phyloP scores from a whole-genome alignment of 73 alveolate species.

The Blepharisma japonicum region DNA sequence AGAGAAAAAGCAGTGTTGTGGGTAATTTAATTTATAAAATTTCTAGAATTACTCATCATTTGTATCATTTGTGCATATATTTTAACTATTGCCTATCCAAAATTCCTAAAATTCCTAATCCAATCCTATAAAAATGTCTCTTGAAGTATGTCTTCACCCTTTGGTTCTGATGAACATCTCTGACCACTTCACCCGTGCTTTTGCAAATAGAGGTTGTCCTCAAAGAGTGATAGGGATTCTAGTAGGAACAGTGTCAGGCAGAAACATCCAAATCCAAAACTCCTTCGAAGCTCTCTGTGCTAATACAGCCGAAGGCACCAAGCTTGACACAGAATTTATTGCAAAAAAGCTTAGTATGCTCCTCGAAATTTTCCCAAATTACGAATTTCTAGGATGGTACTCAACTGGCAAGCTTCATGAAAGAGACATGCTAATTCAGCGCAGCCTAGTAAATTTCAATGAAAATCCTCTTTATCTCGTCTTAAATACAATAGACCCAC shows the following conservation, averaged over 20 bases:
- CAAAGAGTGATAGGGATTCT: constrained; percentile 53
- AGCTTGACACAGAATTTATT: constrained; percentile 43
- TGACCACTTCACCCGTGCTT: constrained; percentile 59
- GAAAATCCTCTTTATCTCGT: constrained; percentile 52
- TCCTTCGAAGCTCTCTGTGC: constrained; percentile 46
- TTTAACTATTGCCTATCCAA: too few species aligned
- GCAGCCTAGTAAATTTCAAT: constrained; percentile 36
- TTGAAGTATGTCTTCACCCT: constrained; percentile 45
- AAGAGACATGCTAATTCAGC: constrained; percentile 39
- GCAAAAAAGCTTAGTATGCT: constrained; percentile 42
- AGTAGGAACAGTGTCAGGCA: constrained; percentile 56
- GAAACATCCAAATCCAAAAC: constrained; percentile 51
- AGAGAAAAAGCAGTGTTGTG: too few species aligned
- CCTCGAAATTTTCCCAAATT: constrained; percentile 55
- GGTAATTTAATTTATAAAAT: too few species aligned
- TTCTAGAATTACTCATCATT: too few species aligned
- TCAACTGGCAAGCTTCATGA: constrained; percentile 40
- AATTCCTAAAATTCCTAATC: too few species aligned
- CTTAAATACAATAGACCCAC: constrained; percentile 39
- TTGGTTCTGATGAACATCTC: constrained; percentile 58
- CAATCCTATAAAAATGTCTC: too few species aligned
- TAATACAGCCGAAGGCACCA: constrained; percentile 23
- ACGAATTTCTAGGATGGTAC: constrained; percentile 72
- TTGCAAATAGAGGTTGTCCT: background rate
- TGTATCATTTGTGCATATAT: too few species aligned